Evolutionary conservation across 371 early-diverging fungal species (phyloP).

Genomic region (Conidiobolus coronatus): DNA sequence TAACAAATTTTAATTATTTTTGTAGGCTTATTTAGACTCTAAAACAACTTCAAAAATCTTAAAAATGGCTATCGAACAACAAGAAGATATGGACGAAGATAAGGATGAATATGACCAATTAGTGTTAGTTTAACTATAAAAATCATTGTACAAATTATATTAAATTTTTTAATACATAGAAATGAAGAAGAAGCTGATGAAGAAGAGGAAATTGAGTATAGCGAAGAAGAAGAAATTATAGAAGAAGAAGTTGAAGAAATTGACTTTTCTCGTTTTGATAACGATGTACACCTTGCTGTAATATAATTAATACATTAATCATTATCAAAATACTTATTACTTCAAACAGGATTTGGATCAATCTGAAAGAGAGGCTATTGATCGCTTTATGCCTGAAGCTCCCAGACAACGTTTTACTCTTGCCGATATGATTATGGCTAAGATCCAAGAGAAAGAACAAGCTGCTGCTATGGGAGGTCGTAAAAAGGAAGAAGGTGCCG

Average conservation of each 20-base stretch:
- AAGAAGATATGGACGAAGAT: slow-evolving; percentile 43
- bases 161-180: slow-evolving; percentile 8
- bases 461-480: background rate
- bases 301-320: background rate
- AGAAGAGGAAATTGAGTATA: slow-evolving; percentile 12
- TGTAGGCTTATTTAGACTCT: slow-evolving; percentile 54
- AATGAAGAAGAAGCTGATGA: slow-evolving; percentile 9
- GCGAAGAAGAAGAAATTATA: slow-evolving; percentile 14
- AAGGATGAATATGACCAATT: slow-evolving; percentile 11
- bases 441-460: slow-evolving; percentile 51
- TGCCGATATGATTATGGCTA: slow-evolving; percentile 85
- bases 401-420: slow-evolving; percentile 51
- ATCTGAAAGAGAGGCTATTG: slow-evolving; percentile 47
- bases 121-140: slow-evolving; percentile 1
- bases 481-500: slow-evolving; percentile 7
- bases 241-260: slow-evolving; percentile 28
- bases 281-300: slow-evolving; percentile 20
- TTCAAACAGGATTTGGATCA: slow-evolving; percentile 36
- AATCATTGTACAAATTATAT: slow-evolving; percentile 4
- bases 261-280: slow-evolving; percentile 12
- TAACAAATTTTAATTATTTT: too few species aligned
- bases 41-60: slow-evolving; percentile 77
- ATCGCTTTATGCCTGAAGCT: slow-evolving; percentile 68
- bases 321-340: background rate
- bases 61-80: slow-evolving; percentile 69